Evolutionary conservation across 108 stramenopile genomes (phyloP).

Genomic region (Licmophora abbreviata): DNA sequence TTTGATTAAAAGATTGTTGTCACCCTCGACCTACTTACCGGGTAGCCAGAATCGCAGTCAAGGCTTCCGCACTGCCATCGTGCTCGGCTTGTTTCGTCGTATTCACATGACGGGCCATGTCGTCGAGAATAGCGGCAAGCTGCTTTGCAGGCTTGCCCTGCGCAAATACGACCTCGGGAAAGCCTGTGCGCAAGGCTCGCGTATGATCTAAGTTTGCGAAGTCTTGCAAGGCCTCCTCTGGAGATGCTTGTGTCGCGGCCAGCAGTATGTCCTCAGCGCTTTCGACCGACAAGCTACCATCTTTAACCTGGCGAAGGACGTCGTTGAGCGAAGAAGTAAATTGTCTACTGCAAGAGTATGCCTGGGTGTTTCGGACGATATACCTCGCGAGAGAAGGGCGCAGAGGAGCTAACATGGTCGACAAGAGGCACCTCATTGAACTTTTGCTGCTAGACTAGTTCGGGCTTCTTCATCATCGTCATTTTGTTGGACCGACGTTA

Average conservation of each 20-base stretch:
- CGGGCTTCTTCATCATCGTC: too few species aligned
- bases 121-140: conserved; percentile 69
- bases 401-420: too few species aligned
- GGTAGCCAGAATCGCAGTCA: conserved; percentile 67
- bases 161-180: conserved; percentile 83
- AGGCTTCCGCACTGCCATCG: conserved; percentile 9
- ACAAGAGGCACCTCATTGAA: too few species aligned
- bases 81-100: conserved; percentile 16
- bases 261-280: not conserved
- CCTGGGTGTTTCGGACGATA: too few species aligned
- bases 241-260: not conserved
- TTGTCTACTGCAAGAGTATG: too few species aligned
- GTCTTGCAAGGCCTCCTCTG: conserved; percentile 42
- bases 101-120: conserved; percentile 74
- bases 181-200: conserved; percentile 59
- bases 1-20: too few species aligned
- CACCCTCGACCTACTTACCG: too few species aligned
- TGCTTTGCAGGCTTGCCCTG: conserved; percentile 72
- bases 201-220: conserved; percentile 82
- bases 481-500: too few species aligned
- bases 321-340: too few species aligned
- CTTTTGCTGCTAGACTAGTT: too few species aligned
- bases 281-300: not conserved
- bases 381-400: too few species aligned
- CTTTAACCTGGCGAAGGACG: not conserved